Percentiles rank a stretch among this genome's conserved stretches.
Conservation (phyloP, 306 rosid genomes). For the Malus sieversii region DNA sequence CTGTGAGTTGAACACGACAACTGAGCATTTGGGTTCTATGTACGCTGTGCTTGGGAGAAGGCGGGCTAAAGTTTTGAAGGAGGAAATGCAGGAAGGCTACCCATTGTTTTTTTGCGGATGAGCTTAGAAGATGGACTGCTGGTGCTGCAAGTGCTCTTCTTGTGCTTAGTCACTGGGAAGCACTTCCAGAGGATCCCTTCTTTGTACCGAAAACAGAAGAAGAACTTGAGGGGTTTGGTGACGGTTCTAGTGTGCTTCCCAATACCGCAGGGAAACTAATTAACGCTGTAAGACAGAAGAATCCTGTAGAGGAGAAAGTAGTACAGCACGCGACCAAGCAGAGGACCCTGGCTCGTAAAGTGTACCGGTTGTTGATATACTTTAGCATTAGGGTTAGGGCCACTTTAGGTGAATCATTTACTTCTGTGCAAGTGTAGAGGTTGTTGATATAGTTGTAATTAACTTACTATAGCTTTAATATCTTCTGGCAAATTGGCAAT, state of each 20-base stretch:
- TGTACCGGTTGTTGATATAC: slow-evolving; percentile 23
- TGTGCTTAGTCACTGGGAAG: slow-evolving; percentile 93
- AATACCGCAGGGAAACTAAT: too few relatives aligned
- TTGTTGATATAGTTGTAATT: neutral
- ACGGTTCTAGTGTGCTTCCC: slow-evolving; percentile 84
- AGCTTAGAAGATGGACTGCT: slow-evolving; percentile 77
- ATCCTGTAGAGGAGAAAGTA: too few relatives aligned
- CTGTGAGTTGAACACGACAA: slow-evolving; percentile 70
- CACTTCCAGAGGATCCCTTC: slow-evolving; percentile 75
- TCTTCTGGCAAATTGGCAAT: too few relatives aligned
- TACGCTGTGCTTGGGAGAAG: slow-evolving; percentile 86
- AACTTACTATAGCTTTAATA: neutral
- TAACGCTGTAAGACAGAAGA: too few relatives aligned
- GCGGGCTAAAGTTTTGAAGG: slow-evolving; percentile 69
- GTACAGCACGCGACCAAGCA: too few relatives aligned
- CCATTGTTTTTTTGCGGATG: slow-evolving; percentile 81
- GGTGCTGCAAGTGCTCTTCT: slow-evolving; percentile 87
- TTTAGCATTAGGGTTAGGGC: neutral
- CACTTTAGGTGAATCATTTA: neutral
- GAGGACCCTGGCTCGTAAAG: too few relatives aligned
- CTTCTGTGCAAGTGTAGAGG: neutral
- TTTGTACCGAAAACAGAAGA: slow-evolving; percentile 89
- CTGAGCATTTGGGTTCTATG: slow-evolving; percentile 75
- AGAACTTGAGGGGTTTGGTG: slow-evolving; percentile 82
- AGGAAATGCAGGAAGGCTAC: slow-evolving; percentile 97